Percentiles rank a stretch among this genome's conserved stretches.
Evolutionary conservation across 805 yeast species (phyloP).

Genomic region (Clavispora phyllophila): DNA sequence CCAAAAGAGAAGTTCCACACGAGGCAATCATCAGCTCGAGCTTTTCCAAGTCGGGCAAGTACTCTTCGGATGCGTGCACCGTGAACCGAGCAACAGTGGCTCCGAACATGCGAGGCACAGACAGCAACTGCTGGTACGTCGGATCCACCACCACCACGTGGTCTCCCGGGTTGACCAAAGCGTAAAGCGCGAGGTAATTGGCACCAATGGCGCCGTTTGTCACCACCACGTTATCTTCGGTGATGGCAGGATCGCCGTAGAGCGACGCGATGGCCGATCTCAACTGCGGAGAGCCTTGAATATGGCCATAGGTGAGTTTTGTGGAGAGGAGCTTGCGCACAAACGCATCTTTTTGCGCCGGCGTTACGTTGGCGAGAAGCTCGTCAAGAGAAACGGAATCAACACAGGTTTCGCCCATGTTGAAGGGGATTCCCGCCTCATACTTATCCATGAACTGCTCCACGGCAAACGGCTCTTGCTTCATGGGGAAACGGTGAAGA

Average conservation of each 20-base stretch:
- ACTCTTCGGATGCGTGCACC: slow-evolving; percentile 29
- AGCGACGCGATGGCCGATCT: slow-evolving; percentile 31
- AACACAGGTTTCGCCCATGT: slow-evolving; percentile 52
- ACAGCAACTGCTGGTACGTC: slow-evolving; percentile 44
- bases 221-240: slow-evolving; percentile 36
- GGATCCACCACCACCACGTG: slow-evolving; percentile 47
- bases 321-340: slow-evolving; percentile 9
- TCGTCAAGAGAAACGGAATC: slow-evolving; percentile 40
- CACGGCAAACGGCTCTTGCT: slow-evolving; percentile 43
- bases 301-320: slow-evolving; percentile 42
- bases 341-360: slow-evolving; percentile 8
- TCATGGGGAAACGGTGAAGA: too few relatives aligned
- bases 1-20: slow-evolving; percentile 38
- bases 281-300: slow-evolving; percentile 41
- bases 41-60: slow-evolving; percentile 30
- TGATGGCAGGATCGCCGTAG: slow-evolving; percentile 22
- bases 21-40: slow-evolving; percentile 24
- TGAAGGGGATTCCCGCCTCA: slow-evolving; percentile 36
- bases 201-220: slow-evolving; percentile 57
- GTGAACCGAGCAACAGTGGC: slow-evolving; percentile 29
- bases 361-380: slow-evolving; percentile 17
- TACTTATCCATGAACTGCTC: slow-evolving; percentile 51
- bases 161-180: slow-evolving; percentile 41
- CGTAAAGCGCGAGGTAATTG: slow-evolving; percentile 42
- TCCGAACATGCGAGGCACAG: slow-evolving; percentile 42